A percentile compares a stretch with the other conserved stretches of the same genome.
These are phyloP conservation scores for Hibiscus trionum DNA, from an alignment of 345 rosid genomes.

Conservation along the genomic window DNA sequence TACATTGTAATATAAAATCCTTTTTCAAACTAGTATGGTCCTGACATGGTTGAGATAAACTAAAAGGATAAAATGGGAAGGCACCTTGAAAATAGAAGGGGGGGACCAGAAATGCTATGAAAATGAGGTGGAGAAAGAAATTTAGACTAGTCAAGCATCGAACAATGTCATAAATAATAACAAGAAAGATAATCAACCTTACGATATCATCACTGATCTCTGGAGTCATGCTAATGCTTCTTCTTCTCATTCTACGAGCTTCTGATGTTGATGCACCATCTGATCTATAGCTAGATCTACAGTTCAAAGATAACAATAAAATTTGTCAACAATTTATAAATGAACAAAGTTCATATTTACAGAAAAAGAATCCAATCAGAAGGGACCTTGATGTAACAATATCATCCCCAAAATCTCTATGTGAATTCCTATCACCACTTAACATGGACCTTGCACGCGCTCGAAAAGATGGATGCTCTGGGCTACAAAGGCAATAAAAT, in stretches of 20 bases:
- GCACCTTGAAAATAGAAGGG: neutral
- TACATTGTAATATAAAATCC: neutral
- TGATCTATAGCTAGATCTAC: conserved; percentile 46
- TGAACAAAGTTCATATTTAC: neutral
- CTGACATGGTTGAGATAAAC: neutral
- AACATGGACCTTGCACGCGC: conserved; percentile 13
- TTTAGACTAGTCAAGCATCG: neutral
- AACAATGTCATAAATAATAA: neutral
- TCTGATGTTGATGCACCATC: conserved; percentile 74
- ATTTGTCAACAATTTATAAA: neutral
- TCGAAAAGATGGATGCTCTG: conserved; percentile 18
- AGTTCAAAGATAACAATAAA: conserved; percentile 11
- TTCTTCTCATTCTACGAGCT: conserved; percentile 81
- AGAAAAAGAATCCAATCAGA: neutral
- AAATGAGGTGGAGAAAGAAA: neutral
- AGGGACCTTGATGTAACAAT: neutral
- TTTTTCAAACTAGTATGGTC: neutral
- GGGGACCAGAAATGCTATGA: neutral
- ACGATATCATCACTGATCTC: conserved; percentile 98
- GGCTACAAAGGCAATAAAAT: neutral
- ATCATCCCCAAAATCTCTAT: neutral
- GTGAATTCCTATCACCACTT: neutral
- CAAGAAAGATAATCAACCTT: conserved; percentile 50
- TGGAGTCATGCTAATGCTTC: conserved; percentile 97
- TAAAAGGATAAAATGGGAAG: neutral